Conservation (phyloP, 495 filamentous ascomycete genomes). For the Penicillium robsamsonii region DNA sequence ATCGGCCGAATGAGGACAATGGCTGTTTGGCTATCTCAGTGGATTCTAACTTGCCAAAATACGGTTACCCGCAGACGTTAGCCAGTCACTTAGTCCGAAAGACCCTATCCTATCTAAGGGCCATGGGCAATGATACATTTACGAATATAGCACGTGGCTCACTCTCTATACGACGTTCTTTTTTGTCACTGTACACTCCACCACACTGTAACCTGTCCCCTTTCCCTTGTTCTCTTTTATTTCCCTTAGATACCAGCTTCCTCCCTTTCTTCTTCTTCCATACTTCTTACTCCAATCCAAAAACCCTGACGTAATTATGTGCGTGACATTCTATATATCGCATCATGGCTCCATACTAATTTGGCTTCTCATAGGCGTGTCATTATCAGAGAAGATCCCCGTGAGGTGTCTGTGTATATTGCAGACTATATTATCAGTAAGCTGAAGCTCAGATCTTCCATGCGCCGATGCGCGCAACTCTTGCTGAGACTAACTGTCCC, state of each 20-base stretch:
- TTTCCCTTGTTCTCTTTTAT: neutral
- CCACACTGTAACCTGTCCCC: slow-evolving; percentile 23
- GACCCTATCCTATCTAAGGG: neutral
- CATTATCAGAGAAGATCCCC: slow-evolving; percentile 72
- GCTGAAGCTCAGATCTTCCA: slow-evolving; percentile 10
- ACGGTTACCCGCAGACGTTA: slow-evolving; percentile 3
- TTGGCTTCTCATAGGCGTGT: slow-evolving; percentile 60
- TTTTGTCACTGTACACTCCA: slow-evolving; percentile 26
- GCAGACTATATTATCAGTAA: slow-evolving; percentile 80
- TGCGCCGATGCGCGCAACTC: neutral
- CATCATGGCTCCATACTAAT: slow-evolving; percentile 17
- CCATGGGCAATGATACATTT: slow-evolving; percentile 17
- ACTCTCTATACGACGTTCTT: slow-evolving; percentile 8
- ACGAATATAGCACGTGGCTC: neutral
- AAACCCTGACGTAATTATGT: slow-evolving; percentile 33
- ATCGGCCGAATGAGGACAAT: slow-evolving; percentile 13
- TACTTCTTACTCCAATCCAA: slow-evolving; percentile 2
- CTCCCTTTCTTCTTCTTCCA: neutral
- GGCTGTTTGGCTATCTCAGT: slow-evolving; percentile 1
- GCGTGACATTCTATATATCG: slow-evolving; percentile 6
- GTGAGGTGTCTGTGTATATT: slow-evolving; percentile 67
- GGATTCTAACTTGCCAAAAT: neutral
- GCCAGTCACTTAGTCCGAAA: neutral
- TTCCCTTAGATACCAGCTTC: slow-evolving; percentile 1
- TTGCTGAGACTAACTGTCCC: slow-evolving; percentile 4